These are phyloP conservation scores for Globisporangium middletonii DNA, from an alignment of 352 stramenopile genomes.

Conservation along the genomic window DNA sequence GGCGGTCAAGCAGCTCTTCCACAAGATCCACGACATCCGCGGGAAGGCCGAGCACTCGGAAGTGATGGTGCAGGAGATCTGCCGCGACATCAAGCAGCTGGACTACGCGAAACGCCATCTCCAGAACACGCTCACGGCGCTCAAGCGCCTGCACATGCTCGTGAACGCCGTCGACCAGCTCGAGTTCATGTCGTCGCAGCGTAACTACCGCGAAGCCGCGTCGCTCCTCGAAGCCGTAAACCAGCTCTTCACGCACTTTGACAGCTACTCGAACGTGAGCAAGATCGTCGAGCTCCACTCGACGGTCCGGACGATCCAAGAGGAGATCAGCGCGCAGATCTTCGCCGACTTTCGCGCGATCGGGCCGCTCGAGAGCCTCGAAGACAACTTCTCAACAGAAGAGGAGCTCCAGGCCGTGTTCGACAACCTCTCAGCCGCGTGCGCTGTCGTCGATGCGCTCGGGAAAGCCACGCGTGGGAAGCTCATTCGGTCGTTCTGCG, in stretches of 20 bases:
- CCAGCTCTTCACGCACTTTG: conserved; percentile 96
- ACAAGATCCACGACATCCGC: conserved; percentile 92
- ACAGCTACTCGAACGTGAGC: conserved; percentile 89
- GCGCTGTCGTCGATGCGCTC: conserved; percentile 61
- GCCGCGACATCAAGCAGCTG: conserved; percentile 97
- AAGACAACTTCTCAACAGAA: conserved; percentile 67
- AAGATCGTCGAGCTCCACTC: conserved; percentile 92
- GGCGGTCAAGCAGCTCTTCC: conserved; percentile 86
- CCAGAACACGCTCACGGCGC: conserved; percentile 91
- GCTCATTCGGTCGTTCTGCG: conserved; percentile 65
- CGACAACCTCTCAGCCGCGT: conserved; percentile 59
- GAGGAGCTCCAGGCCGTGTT: conserved; percentile 62
- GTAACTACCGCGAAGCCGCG: conserved; percentile 93
- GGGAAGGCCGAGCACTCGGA: conserved; percentile 94
- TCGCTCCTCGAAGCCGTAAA: conserved; percentile 96
- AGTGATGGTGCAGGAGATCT: conserved; percentile 97
- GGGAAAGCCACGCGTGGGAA: conserved; percentile 63
- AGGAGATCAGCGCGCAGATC: conserved; percentile 84
- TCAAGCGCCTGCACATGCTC: conserved; percentile 98
- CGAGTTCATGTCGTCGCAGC: conserved; percentile 71
- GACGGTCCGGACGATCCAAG: conserved; percentile 88
- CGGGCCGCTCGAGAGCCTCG: conserved; percentile 59
- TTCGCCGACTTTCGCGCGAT: conserved; percentile 89
- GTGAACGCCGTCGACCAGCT: conserved; percentile 95
- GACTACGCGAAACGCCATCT: conserved; percentile 98